phyloP scores from a whole-genome alignment of 2,329 filamentous ascomycete genomes.

The Amphichorda felina region DNA sequence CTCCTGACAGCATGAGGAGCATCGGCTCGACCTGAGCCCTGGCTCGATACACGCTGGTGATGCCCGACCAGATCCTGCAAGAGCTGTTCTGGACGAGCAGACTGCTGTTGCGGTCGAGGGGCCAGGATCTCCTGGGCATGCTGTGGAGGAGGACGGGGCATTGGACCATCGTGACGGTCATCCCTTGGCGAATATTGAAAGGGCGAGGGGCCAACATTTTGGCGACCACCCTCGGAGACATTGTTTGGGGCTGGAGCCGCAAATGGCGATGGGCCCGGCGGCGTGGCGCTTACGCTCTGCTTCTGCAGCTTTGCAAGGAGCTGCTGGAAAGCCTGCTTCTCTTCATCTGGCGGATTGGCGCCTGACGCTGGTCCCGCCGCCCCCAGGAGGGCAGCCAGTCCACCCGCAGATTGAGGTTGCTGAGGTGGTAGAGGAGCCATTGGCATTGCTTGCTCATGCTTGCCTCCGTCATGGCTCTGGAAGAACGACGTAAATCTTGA shows the following conservation, averaged over 20 bases:
- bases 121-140: constrained; percentile 40
- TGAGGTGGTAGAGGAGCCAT: not conserved
- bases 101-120: constrained; percentile 36
- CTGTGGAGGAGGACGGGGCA: constrained; percentile 27
- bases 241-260: constrained; percentile 21
- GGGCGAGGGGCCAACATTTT: constrained; percentile 30
- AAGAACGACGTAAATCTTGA: constrained; percentile 85
- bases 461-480: constrained; percentile 5
- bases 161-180: constrained; percentile 30
- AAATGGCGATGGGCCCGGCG: constrained; percentile 30
- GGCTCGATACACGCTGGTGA: constrained; percentile 42
- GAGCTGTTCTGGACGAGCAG: constrained; percentile 45
- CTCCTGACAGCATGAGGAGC: constrained; percentile 27
- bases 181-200: constrained; percentile 32
- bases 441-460: not conserved
- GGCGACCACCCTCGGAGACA: constrained; percentile 8
- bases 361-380: constrained; percentile 1
- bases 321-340: constrained; percentile 77
- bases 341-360: constrained; percentile 38
- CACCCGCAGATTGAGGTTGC: not conserved
- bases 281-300: constrained; percentile 34
- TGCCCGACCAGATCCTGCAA: constrained; percentile 48
- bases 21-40: constrained; percentile 33
- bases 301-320: constrained; percentile 71
- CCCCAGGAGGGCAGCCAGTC: constrained; percentile 4